A percentile compares a stretch with the other conserved stretches of the same genome.
Conservation (phyloP, 331 rosid genomes). For the Acacia pycnantha region DNA sequence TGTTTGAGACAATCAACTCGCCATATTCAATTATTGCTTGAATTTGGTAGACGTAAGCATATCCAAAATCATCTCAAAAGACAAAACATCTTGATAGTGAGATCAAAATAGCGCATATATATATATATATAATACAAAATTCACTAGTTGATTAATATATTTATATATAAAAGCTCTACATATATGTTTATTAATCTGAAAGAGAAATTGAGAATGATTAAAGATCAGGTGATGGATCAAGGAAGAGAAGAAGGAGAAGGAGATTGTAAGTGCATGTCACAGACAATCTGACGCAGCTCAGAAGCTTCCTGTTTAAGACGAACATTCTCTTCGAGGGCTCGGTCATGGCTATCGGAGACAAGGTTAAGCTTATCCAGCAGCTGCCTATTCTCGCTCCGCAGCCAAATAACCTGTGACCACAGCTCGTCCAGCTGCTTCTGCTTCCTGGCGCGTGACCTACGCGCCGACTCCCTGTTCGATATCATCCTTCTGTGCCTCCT, state of each 20-base stretch:
- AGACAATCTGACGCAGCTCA: slow-evolving; percentile 72
- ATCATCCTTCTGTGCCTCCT: slow-evolving; percentile 91
- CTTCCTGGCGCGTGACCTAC: slow-evolving; percentile 90
- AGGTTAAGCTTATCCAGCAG: slow-evolving; percentile 74
- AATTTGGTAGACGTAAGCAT: neutral
- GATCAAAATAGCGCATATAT: neutral
- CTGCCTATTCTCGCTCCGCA: slow-evolving; percentile 80
- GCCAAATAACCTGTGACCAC: slow-evolving; percentile 97
- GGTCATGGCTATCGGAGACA: slow-evolving; percentile 67
- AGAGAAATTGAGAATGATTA: neutral
- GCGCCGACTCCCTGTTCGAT: slow-evolving; percentile 92
- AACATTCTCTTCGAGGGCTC: slow-evolving; percentile 62
- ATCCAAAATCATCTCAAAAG: neutral
- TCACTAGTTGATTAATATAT: too few relatives aligned
- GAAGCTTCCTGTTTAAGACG: slow-evolving; percentile 74
- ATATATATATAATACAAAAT: too few relatives aligned
- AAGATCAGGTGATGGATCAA: neutral
- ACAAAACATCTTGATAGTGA: neutral
- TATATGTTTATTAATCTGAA: too few relatives aligned
- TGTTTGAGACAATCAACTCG: neutral
- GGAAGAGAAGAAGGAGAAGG: slow-evolving; percentile 1
- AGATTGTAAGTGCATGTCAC: slow-evolving; percentile 66
- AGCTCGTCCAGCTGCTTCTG: slow-evolving; percentile 91
- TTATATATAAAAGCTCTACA: too few relatives aligned
- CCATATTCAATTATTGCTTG: neutral